phyloP scores from a whole-genome alignment of 352 stramenopile genomes.

The Discostella stelligera region DNA sequence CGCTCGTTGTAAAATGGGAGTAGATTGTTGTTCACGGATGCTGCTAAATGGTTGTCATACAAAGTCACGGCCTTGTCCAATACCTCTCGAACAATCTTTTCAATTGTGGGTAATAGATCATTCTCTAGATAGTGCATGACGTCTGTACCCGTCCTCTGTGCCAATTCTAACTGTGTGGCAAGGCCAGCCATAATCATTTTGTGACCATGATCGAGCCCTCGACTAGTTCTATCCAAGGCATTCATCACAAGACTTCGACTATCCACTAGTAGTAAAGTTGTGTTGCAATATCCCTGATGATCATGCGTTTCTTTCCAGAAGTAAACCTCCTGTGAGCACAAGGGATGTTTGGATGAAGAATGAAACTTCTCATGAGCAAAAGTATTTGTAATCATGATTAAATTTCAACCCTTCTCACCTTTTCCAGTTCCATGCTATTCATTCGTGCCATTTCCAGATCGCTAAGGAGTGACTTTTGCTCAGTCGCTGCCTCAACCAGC shows the following conservation, averaged over 20 bases:
- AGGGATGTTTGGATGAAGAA: background rate
- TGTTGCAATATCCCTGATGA: conserved; percentile 47
- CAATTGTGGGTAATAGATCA: conserved; percentile 22
- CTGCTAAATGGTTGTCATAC: conserved; percentile 39
- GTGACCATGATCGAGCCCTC: conserved; percentile 14
- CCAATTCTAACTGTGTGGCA: conserved; percentile 6
- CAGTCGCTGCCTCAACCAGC: conserved; percentile 7
- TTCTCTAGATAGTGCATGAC: conserved; percentile 25
- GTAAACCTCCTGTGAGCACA: conserved; percentile 29
- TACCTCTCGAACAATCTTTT: conserved; percentile 19
- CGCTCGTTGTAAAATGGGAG: conserved; percentile 27
- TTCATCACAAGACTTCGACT: conserved; percentile 22
- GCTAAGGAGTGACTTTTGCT: conserved; percentile 19
- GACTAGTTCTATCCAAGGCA: conserved; percentile 20
- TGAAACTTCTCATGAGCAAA: background rate
- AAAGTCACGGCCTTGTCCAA: conserved; percentile 16
- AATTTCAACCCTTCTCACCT: conserved; percentile 10
- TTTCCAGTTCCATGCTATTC: conserved; percentile 19
- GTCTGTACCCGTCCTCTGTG: conserved; percentile 12
- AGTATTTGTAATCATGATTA: background rate
- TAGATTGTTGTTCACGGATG: conserved; percentile 13
- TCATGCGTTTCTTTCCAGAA: conserved; percentile 45
- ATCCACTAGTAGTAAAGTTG: conserved; percentile 39
- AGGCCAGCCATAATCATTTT: conserved; percentile 15
- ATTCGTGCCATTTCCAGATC: conserved; percentile 17